Evolutionary conservation across 2,329 filamentous ascomycete genomes (phyloP).

Genomic region (Fusarium drepaniforme): DNA sequence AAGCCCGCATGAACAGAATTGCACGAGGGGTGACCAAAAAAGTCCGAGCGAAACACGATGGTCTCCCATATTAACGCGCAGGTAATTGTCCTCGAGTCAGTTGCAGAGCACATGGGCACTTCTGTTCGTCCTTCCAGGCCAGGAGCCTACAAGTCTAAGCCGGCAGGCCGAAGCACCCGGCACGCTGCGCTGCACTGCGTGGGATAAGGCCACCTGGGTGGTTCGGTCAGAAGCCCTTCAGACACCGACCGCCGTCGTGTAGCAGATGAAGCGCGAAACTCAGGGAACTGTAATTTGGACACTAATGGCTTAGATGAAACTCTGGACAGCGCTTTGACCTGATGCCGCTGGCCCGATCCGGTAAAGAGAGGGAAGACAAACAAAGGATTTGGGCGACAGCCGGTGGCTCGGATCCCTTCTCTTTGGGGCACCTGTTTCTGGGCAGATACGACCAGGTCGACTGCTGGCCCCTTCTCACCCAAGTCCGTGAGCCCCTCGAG

Average conservation of each 20-base stretch:
- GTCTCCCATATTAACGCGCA: not conserved
- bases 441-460: slow-evolving; percentile 6
- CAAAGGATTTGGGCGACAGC: slow-evolving; percentile 12
- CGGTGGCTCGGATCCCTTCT: slow-evolving; percentile 1
- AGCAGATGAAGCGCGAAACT: slow-evolving; percentile 17
- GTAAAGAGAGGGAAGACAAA: slow-evolving; percentile 19
- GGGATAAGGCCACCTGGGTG: slow-evolving; percentile 5
- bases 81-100: slow-evolving; percentile 17
- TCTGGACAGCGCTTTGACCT: slow-evolving; percentile 40
- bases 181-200: not conserved
- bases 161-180: slow-evolving; percentile 9
- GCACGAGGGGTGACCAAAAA: not conserved
- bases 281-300: slow-evolving; percentile 21
- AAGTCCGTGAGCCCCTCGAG: not conserved
- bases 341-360: slow-evolving; percentile 9
- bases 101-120: slow-evolving; percentile 6
- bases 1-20: slow-evolving; percentile 7
- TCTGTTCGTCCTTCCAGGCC: not conserved
- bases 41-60: slow-evolving; percentile 7
- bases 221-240: slow-evolving; percentile 13
- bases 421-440: not conserved
- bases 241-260: not conserved
- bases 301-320: slow-evolving; percentile 43
- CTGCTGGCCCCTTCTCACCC: slow-evolving; percentile 7
- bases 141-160: not conserved